Base-by-base conservation (phyloP, 1,139 yeast genomes). In the Candida neerlandica region DNA sequence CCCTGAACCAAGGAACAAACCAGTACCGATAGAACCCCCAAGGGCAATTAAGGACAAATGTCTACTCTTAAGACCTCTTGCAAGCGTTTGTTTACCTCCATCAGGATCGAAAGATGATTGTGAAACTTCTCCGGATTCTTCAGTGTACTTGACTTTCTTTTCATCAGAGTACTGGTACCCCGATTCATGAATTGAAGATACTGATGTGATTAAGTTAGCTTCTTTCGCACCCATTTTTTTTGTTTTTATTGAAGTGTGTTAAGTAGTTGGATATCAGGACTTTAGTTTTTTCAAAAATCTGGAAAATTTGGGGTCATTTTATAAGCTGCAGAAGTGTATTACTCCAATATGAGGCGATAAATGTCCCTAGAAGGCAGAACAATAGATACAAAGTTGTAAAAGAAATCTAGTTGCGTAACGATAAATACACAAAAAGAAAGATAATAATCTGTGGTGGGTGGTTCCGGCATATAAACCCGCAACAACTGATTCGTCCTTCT, bases 1-100 rank as follows among this genome's bases (percentile, higher is more conserved):
- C 46, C 84, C 83, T 5, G 80, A 67, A 44, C 83, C 82, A 46
- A 80, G 67, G 54, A 73, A 73, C 42, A 73, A 60, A 44, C 77
- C 78, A 2, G 77, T 72, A 48, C 77, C 77, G 45, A 71, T 71
- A 52, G 73, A 69, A 43, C 76, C 77, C 46, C 75, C 75, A 42
- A 71, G 59, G 15, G 75, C 75, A 46, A 72, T 63, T 51, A 72
- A 64, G 51, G 66, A 73, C 23, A 70, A 71, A 51, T 71, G 76
- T 57, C 77, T 64, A 27, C 71, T 59, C 57, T 70, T 70, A 46
- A 73, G 59, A 4, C 76, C 77, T 60, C 75, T 63, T 41, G 69
- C 66, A 52, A 71, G 66, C 21, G 59, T 54, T 3, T 51, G 57
- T 21, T 58, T 9, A 12, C 15, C 15, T 14, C 4, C 6, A 15